A percentile compares a stretch with the other conserved stretches of the same genome.
phyloP scores from a whole-genome alignment of 1,139 yeast genomes.

The Yamadazyma dendronema region DNA sequence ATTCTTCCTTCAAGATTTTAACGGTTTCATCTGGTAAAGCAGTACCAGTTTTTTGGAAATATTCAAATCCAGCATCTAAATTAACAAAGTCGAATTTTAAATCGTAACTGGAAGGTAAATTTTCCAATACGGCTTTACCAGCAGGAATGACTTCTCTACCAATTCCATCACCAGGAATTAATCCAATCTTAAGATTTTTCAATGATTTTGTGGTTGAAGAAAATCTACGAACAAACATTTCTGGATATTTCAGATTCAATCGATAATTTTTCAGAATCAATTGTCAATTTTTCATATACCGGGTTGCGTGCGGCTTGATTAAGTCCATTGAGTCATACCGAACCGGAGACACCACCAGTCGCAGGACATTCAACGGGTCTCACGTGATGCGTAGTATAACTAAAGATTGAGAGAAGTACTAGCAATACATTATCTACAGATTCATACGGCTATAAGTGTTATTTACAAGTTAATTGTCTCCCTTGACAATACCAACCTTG shows the following conservation, averaged over 20 bases:
- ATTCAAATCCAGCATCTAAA: slow-evolving; percentile 91
- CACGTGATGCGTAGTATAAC: too few species aligned
- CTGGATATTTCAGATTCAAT: slow-evolving; percentile 3
- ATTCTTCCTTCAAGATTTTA: slow-evolving; percentile 67
- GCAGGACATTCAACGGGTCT: too few species aligned
- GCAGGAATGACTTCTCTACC: slow-evolving; percentile 98
- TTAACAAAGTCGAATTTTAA: slow-evolving; percentile 82
- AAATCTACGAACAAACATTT: slow-evolving; percentile 28
- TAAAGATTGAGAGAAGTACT: too few species aligned
- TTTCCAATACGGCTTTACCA: slow-evolving; percentile 81
- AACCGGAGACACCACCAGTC: background rate
- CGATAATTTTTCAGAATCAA: background rate
- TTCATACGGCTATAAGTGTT: background rate
- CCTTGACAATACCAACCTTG: slow-evolving; percentile 91
- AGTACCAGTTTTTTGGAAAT: slow-evolving; percentile 87
- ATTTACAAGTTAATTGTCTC: slow-evolving; percentile 13
- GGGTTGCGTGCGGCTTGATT: background rate
- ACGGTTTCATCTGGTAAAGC: slow-evolving; percentile 95
- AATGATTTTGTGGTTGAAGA: slow-evolving; percentile 31
- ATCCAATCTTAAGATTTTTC: slow-evolving; percentile 46
- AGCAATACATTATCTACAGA: too few species aligned
- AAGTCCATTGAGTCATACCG: slow-evolving; percentile 8
- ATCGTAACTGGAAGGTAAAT: slow-evolving; percentile 71
- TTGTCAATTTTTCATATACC: too few species aligned
- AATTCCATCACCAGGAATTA: slow-evolving; percentile 98